Evolutionary conservation across 2,329 filamentous ascomycete species (phyloP).

Genomic region (Diaporthe batatas): DNA sequence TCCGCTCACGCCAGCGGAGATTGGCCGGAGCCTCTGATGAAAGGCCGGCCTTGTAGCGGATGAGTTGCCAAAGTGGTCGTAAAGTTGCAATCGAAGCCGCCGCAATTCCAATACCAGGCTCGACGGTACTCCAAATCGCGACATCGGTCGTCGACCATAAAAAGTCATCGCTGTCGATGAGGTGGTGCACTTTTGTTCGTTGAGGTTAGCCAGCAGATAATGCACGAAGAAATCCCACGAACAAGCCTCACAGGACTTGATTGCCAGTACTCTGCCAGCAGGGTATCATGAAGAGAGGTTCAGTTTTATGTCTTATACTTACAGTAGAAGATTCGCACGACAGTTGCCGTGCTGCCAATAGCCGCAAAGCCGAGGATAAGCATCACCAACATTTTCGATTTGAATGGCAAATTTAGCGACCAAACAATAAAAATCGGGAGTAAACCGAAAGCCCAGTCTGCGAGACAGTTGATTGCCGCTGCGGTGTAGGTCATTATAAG

Average conservation of each 20-base stretch:
- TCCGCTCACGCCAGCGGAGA: constrained; percentile 18
- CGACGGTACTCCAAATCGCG: constrained; percentile 33
- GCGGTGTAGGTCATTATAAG: constrained; percentile 23
- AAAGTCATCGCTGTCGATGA: constrained; percentile 24
- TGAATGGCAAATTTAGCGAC: constrained; percentile 18
- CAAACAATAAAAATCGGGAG: constrained; percentile 32
- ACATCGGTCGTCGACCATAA: constrained; percentile 32
- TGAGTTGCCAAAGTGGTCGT: constrained; percentile 31
- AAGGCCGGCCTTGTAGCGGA: neutral
- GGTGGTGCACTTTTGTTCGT: constrained; percentile 12
- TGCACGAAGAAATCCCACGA: too few relatives aligned
- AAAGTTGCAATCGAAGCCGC: constrained; percentile 31
- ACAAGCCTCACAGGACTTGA: too few relatives aligned
- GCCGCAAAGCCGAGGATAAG: constrained; percentile 16
- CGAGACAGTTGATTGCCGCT: constrained; percentile 21
- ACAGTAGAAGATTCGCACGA: constrained; percentile 25
- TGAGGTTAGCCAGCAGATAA: neutral
- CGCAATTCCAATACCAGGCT: constrained; percentile 31
- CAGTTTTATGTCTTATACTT: neutral
- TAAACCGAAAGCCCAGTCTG: constrained; percentile 29
- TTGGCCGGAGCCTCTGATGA: constrained; percentile 6
- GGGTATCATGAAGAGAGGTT: neutral
- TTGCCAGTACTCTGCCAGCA: too few relatives aligned
- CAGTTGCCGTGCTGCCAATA: constrained; percentile 16
- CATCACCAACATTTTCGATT: constrained; percentile 12